Conservation (phyloP, 2,329 filamentous ascomycete genomes). For the Aspergillus fijiensis region DNA sequence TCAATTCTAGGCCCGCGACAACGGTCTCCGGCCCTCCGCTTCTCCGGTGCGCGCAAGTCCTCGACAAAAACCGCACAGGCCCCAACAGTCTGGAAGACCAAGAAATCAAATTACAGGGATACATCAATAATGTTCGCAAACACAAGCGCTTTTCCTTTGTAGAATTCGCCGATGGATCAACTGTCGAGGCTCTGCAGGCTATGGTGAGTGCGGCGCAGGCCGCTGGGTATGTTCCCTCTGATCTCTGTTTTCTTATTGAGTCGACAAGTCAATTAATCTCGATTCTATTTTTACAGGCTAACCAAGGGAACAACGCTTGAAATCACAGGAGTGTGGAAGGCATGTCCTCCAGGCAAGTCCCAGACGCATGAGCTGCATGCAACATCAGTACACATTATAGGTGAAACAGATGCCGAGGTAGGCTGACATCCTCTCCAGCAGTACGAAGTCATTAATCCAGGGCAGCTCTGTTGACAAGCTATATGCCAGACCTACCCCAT, state of each 20-base stretch:
- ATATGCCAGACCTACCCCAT: conserved; percentile 74
- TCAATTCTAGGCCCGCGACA: conserved; percentile 25
- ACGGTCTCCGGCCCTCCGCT: conserved; percentile 19
- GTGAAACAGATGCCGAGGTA: conserved; percentile 76
- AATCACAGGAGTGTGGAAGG: conserved; percentile 73
- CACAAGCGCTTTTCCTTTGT: conserved; percentile 85
- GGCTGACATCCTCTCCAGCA: conserved; percentile 31
- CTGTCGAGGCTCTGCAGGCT: conserved; percentile 74
- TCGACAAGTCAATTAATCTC: background rate
- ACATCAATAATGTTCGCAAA: conserved; percentile 78
- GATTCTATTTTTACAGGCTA: conserved; percentile 56
- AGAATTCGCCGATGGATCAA: conserved; percentile 83
- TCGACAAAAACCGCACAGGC: conserved; percentile 31
- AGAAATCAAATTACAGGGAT: conserved; percentile 67
- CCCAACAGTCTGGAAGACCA: conserved; percentile 35
- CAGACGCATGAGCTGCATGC: conserved; percentile 83
- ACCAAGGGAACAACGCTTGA: conserved; percentile 78
- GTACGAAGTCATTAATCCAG: background rate
- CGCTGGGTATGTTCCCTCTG: conserved; percentile 60
- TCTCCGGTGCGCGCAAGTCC: conserved; percentile 41
- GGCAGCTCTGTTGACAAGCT: background rate
- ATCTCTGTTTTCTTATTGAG: background rate
- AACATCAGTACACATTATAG: conserved; percentile 66
- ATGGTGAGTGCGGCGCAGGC: conserved; percentile 71
- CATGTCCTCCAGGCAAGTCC: conserved; percentile 63